A percentile compares a stretch with the other conserved stretches of the same genome.
These are phyloP conservation scores for Dendrocalamus latiflorus DNA, from an alignment of 202 grass and related monocot genomes.

Conservation along the genomic window DNA sequence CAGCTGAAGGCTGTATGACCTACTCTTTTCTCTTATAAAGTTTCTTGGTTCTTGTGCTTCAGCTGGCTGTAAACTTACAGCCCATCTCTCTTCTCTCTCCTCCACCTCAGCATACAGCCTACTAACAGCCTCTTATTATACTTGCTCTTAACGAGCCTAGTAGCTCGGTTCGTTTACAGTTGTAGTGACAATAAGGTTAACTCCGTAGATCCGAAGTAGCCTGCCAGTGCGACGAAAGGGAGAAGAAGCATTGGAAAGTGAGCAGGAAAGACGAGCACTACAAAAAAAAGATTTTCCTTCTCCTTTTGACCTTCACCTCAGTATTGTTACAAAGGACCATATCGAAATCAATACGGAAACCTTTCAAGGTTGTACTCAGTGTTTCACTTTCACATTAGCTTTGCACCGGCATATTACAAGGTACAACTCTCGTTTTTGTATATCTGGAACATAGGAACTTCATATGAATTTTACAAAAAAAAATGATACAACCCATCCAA, in stretches of 20 bases:
- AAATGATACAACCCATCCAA: too few species aligned
- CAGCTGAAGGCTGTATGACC: too few species aligned
- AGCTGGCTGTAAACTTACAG: too few species aligned
- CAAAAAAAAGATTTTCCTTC: neutral
- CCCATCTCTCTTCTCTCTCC: too few species aligned
- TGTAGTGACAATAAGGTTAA: slow-evolving; percentile 12
- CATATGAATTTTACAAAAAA: neutral
- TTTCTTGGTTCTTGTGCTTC: too few species aligned
- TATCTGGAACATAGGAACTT: neutral
- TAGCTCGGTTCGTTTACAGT: too few species aligned
- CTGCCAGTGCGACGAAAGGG: neutral
- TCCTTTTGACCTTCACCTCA: neutral
- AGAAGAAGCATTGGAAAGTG: slow-evolving; percentile 15
- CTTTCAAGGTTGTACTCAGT: neutral
- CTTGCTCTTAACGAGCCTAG: too few species aligned
- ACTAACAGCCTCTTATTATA: too few species aligned
- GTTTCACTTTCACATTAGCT: neutral
- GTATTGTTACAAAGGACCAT: neutral
- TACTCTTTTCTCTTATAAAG: too few species aligned
- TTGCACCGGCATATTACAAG: neutral
- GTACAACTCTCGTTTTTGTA: neutral
- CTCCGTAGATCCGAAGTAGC: neutral
- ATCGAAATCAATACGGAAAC: neutral
- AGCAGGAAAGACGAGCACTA: slow-evolving; percentile 1
- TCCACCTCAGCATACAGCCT: too few species aligned